A percentile compares a stretch with the other conserved stretches of the same genome.
phyloP scores from a whole-genome alignment of 1,139 yeast genomes.

The Yamadazyma songkhlaensis region DNA sequence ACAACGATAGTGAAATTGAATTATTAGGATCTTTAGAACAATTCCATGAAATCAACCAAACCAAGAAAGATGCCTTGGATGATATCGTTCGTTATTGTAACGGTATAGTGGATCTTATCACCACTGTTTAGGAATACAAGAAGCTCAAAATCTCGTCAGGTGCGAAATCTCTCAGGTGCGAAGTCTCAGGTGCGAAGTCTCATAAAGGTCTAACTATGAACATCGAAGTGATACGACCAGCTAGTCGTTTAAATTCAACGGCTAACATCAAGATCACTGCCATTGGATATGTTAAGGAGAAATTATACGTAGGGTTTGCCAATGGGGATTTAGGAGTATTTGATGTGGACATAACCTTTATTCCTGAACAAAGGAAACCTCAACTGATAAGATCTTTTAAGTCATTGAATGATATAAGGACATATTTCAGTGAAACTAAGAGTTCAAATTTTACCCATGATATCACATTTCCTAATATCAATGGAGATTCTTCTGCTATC shows the following conservation, averaged over 20 bases:
- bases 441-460: conserved; percentile 15
- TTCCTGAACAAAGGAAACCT: conserved; percentile 11
- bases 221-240: conserved; percentile 16
- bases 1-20: conserved; percentile 32
- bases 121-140: conserved; percentile 18
- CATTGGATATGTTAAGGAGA: conserved; percentile 17
- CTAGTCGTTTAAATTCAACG: conserved; percentile 15
- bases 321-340: conserved; percentile 37
- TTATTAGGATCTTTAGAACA: conserved; percentile 43
- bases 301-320: conserved; percentile 31
- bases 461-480: conserved; percentile 14
- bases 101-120: conserved; percentile 70
- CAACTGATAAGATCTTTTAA: conserved; percentile 20
- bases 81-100: conserved; percentile 76
- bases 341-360: conserved; percentile 13
- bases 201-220: conserved; percentile 4
- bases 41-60: conserved; percentile 28
- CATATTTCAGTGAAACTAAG: conserved; percentile 21
- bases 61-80: conserved; percentile 54
- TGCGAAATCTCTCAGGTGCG: too few relatives aligned
- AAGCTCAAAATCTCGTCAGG: too few relatives aligned
- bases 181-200: too few relatives aligned
- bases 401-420: conserved; percentile 26
- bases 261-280: conserved; percentile 22
- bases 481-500: conserved; percentile 14